Evolutionary conservation across 2,329 filamentous ascomycete species (phyloP), one percentile per base, ranked within the genome.

Genomic region (Colletotrichum sublineola): DNA sequence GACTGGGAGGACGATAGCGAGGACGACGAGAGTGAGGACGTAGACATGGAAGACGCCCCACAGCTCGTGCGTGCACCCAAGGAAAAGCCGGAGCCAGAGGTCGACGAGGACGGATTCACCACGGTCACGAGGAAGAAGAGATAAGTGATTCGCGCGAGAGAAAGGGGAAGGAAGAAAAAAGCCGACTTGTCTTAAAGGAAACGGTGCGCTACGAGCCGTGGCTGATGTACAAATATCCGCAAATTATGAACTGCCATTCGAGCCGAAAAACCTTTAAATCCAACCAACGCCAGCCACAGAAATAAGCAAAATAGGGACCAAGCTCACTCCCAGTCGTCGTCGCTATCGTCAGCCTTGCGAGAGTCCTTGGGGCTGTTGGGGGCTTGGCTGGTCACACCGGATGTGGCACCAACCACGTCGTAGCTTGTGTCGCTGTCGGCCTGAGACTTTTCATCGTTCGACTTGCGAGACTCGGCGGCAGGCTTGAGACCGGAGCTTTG

Each of bases 401-500:
- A 95, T 57, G 90, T 86, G 7, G 92, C 91, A 9, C 93, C 93
- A 57, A 99, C 94, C 44, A 99, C 88, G 80, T 99, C 96, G 81
- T 99, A 99, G 84, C 95, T 97, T 24, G 94, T 94, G 77, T 99
- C 96, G 80, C 96, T 98, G 78, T 96, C 96, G 9, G 95, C 91
- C 76, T 96, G 93, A 36, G 94, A 97, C 80, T 96, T 95, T 80
- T 95, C 93, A 78, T 97, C 95, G 78, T 97, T 93, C 36, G 95
- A 97, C 78, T 88, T 90, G 60, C 94, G 91, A 24, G 91, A 85
- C 76, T 93, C 90, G 40, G 84, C 82, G 33, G 55, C n/a, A 29
- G 91, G 87, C 81, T 94, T 94, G 60, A 90, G 84, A n/a, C 79
- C 64, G 11, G 71, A 55, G 57, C 68, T 77, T 61, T 77, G 78